Conservation (phyloP, 805 yeast species). For the Candida ascalaphidarum region DNA sequence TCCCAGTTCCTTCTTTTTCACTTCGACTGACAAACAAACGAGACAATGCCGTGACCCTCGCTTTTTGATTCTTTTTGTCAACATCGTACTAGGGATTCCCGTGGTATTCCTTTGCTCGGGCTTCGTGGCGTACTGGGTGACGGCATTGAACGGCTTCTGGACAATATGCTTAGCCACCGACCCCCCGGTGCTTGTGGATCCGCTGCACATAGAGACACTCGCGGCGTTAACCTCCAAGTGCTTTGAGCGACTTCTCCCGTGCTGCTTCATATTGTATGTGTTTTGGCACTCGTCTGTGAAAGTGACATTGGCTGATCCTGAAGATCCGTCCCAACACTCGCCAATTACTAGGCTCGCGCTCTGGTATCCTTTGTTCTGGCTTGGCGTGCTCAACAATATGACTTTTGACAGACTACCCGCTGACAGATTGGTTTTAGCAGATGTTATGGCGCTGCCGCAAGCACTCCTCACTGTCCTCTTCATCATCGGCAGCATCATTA, state of each 20-base stretch:
- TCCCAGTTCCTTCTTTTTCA: constrained; percentile 65
- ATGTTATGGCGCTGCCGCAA: constrained; percentile 70
- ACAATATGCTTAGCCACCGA: constrained; percentile 68
- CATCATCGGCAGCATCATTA: constrained; percentile 36
- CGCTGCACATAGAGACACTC: constrained; percentile 41
- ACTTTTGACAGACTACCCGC: constrained; percentile 86
- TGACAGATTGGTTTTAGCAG: constrained; percentile 69
- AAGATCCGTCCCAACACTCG: constrained; percentile 15
- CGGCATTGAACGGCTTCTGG: constrained; percentile 70
- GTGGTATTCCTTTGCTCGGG: constrained; percentile 46
- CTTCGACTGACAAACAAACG: too few relatives aligned
- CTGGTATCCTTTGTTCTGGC: constrained; percentile 81
- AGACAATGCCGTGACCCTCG: constrained; percentile 67
- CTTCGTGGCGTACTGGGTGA: constrained; percentile 44
- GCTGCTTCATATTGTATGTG: constrained; percentile 60
- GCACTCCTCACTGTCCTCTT: constrained; percentile 55
- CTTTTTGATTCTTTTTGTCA: constrained; percentile 43
- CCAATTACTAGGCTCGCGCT: constrained; percentile 36
- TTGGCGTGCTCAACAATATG: constrained; percentile 76
- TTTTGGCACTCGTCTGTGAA: constrained; percentile 53
- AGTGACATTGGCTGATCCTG: constrained; percentile 32
- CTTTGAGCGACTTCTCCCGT: constrained; percentile 66
- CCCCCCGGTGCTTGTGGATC: constrained; percentile 61
- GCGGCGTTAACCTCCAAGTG: constrained; percentile 64
- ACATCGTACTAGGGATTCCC: constrained; percentile 56